Evolutionary conservation across 495 filamentous ascomycete genomes (phyloP).

Genomic region (Hypoxylon rickii): DNA sequence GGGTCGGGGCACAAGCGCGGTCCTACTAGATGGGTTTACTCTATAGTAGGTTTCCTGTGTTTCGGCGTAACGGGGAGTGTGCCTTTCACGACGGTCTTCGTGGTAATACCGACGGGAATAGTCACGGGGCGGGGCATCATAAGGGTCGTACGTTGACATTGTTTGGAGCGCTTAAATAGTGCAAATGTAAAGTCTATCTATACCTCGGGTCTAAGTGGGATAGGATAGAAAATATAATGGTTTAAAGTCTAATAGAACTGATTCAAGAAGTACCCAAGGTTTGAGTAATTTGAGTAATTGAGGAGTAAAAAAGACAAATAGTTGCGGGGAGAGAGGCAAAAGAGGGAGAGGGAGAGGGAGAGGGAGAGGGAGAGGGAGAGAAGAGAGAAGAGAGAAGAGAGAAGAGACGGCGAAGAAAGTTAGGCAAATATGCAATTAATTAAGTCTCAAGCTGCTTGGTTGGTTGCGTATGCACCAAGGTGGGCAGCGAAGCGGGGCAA

Average conservation of each 20-base stretch:
- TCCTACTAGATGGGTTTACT: constrained; percentile 42
- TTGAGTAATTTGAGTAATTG: too few relatives aligned
- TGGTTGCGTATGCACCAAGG: too few relatives aligned
- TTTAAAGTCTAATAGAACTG: constrained; percentile 17
- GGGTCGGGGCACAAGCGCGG: constrained; percentile 58
- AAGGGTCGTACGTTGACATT: constrained; percentile 56
- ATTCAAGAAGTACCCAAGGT: constrained; percentile 8
- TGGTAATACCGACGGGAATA: constrained; percentile 49
- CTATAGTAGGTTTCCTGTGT: constrained; percentile 55
- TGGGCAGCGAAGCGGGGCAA: not conserved
- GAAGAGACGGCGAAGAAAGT: not conserved
- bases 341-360: constrained; percentile 2
- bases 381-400: constrained; percentile 1
- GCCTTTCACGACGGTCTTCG: constrained; percentile 51
- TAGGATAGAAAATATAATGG: not conserved
- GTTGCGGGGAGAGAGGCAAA: constrained; percentile 2
- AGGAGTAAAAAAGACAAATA: not conserved
- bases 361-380: constrained; percentile 1
- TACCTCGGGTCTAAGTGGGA: too few relatives aligned
- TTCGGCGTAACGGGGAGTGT: constrained; percentile 53
- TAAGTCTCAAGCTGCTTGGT: not conserved
- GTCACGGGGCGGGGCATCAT: constrained; percentile 49
- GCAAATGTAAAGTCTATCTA: not conserved
- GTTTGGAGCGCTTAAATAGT: not conserved
- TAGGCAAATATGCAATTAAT: constrained; percentile 14